Evolutionary conservation across 257 asterid species (phyloP), one percentile per base, ranked within the genome.

Genomic region (Mentha longifolia): DNA sequence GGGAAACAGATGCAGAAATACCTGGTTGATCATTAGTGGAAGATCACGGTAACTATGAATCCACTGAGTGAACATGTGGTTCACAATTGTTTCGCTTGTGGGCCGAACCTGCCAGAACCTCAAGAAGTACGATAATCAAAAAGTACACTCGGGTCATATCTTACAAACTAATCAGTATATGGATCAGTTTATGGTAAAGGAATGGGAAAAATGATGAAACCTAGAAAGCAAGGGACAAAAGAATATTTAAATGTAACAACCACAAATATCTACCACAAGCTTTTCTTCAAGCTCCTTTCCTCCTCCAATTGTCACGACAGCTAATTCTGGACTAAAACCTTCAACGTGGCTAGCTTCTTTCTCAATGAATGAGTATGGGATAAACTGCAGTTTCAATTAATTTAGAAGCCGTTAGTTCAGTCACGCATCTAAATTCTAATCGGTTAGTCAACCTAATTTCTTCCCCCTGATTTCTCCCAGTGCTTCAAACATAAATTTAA

Each of bases 31-130:
- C 99, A 95, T 83, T 65, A 95, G 92, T 31, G 97, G 99, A 80
- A 95, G 99, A 80, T 95, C 99, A 58, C 99, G 98, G 73, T 92
- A 84, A 81, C 99, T 95, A 81, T 92, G 95, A 74, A 95, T 90
- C 99, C 99, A 95, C 64, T 92, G 99, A 54, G 98, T 95, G 83
- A 95, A 95, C 99, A 95, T 95, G 83, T 95, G 97, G 85, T 95
- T 95, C 73, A 95, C 99, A 70, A 95, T 95, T 71, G 99, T 95
- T 85, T 95, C 99, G 80, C 99, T 95, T 42, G 99, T 95, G 39
- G 99, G 98, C 61, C 98, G 88, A 70, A 95, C 98, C 99, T 95
- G 95, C 84, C 97, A 95, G 76, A 89, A 88, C 97, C 97, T 89
- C 97, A 89, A 77, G 71, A 82, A 80, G 80, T 71, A 77, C 82